Evolutionary conservation across 257 asterid genomes (phyloP), one percentile per base, ranked within the genome.

Genomic region (Ocimum tenuiflorum): DNA sequence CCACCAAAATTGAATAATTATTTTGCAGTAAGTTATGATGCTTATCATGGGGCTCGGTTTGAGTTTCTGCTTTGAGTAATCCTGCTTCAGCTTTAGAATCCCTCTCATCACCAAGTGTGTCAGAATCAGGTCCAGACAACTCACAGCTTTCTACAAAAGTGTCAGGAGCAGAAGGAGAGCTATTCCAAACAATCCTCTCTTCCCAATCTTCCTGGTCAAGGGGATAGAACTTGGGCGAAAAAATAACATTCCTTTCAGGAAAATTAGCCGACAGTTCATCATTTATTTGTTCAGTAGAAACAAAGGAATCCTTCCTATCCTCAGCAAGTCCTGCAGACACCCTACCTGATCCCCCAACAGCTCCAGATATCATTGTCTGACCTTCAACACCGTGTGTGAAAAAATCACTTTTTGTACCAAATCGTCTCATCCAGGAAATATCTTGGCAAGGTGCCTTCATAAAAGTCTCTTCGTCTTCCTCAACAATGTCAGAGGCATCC

Each of bases 141-240:
- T 94, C 96, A 62, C 82, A 79, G 75, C 94, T 82, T 79, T 94
- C 97, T 14, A 81, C 81, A 74, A 79, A 66, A 77, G 69, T 77
- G 52, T 68, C 82, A 78, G 75, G 64, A 43, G 69, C 65, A 33
- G 78, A 73, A 22, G 97, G 95, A 59, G 99, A 86, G 76, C 79
- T 79, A 68, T 82, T 81, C 99, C 99, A 94, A 73, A 88, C 79
- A 77, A 94, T 90, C 72, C 73, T 79, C 74, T 90, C 97, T 78
- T 94, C 99, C 99, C 99, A 94, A 72, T 94, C 88, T 76, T 86
- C 84, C 79, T 94, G 99, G 68, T 88, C 97, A 77, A 94, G 86
- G 59, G 95, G 91, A 73, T 79, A 81, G 61, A 86, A 82, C 36
- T 86, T 77, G 20, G 86, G 67, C 33, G 86, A 76, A 53, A 62